Evolutionary conservation across 495 filamentous ascomycete genomes (phyloP).

Genomic region (Antarctomyces pellizariae): DNA sequence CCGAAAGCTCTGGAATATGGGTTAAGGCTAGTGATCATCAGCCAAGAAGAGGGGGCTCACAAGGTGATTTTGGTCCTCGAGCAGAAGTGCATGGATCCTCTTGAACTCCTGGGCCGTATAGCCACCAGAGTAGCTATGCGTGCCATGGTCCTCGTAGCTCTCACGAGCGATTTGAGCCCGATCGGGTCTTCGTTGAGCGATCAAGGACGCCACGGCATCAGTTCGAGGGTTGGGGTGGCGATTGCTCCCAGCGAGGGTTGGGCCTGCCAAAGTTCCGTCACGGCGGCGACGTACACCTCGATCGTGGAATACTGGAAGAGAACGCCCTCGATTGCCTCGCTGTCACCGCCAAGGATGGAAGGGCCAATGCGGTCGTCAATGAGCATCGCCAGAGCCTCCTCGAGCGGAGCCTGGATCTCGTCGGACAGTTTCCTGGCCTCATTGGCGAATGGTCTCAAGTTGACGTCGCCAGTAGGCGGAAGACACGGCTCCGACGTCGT

Average conservation of each 20-base stretch:
- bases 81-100: conserved; percentile 1
- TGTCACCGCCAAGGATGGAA: neutral
- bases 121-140: neutral
- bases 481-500: too few relatives aligned
- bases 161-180: neutral
- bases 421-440: conserved; percentile 1
- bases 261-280: neutral
- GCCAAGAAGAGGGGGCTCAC: too few relatives aligned
- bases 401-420: conserved; percentile 1
- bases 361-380: conserved; percentile 1
- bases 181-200: neutral
- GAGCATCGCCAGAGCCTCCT: neutral
- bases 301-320: neutral
- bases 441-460: neutral
- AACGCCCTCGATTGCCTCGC: neutral
- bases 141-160: neutral
- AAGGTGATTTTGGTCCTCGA: too few relatives aligned
- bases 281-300: conserved; percentile 1
- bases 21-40: neutral
- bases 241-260: neutral
- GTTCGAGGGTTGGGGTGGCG: neutral
- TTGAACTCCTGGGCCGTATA: neutral
- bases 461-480: neutral
- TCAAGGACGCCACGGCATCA: conserved; percentile 1
- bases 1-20: neutral